Evolutionary conservation across 495 filamentous ascomycete species (phyloP), one percentile per base, ranked within the genome.

Genomic region (Penicillium pulvis): DNA sequence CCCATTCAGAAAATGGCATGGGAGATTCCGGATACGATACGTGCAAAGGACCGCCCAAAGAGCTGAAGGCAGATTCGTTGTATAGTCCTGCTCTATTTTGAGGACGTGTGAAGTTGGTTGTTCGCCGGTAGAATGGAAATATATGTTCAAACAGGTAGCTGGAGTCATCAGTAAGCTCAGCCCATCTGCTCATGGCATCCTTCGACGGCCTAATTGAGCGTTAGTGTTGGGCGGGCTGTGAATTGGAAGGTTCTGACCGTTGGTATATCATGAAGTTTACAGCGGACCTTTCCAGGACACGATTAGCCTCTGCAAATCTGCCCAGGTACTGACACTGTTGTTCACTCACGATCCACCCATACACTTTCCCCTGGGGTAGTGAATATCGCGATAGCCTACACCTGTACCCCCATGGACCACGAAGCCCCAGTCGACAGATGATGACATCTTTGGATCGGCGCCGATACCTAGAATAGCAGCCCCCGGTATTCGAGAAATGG

Each of bases 341-440:
- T 46, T 8, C 24, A 63, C 70, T 55, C 65, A 75, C 74, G 75
- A 73, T 54, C 72, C 74, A 17, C 74, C 75, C 26, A 76, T 20
- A 26, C 71, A 76, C 56, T 73, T 79, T 0, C 71, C 74, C 35
- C 70, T 62, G 7, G 72, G 61, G 57, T 74, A 76, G 51, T 81
- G 78, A 9, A 81, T 66, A 28, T 67, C 55, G 12, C 76, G 65
- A 50, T 68, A 58, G 30, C 69, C 66, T 20, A 70, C 71, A 12
- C 77, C 78, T 1, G 65, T 51, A 0, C 67, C 65, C 1, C 45
- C 43, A 6, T 68, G 57, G 0, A 74, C 75, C 1, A 79, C 65
- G 36, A 78, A 77, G 5, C 69, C 72, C 82, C 81, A 87, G 56
- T 87, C 83, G 7, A 81, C 64, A 0, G 73, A 70, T 2, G 72